Conservation (phyloP, 2,329 filamentous ascomycete species). For the Colletotrichum phormii region DNA sequence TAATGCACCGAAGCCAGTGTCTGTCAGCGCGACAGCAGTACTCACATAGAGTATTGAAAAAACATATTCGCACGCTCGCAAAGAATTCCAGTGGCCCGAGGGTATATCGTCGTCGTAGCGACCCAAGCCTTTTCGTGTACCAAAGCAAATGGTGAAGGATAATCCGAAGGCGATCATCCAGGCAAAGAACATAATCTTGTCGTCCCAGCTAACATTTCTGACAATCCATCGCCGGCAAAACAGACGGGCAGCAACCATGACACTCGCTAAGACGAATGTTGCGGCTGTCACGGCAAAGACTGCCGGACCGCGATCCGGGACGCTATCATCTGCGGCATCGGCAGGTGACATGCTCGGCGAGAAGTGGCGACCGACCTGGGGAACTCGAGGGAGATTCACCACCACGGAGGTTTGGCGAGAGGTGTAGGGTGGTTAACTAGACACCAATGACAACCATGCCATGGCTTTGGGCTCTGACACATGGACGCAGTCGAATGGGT, state of each 20-base stretch:
- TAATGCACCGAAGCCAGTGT: neutral
- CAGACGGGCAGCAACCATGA: constrained; percentile 81
- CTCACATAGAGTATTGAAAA: constrained; percentile 73
- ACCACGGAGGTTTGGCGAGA: constrained; percentile 34
- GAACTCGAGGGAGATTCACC: constrained; percentile 17
- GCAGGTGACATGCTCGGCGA: constrained; percentile 35
- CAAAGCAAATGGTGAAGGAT: constrained; percentile 74
- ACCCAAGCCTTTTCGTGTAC: constrained; percentile 74
- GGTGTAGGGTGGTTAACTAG: constrained; percentile 28
- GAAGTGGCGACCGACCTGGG: constrained; percentile 6
- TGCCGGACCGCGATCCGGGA: constrained; percentile 65
- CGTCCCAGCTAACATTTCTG: constrained; percentile 77
- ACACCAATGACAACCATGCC: constrained; percentile 35
- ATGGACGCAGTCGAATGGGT: constrained; percentile 27
- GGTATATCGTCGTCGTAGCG: constrained; percentile 72
- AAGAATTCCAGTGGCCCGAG: constrained; percentile 55
- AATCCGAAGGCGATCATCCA: constrained; percentile 80
- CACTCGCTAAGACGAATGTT: constrained; percentile 75
- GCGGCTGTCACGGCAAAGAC: constrained; percentile 78
- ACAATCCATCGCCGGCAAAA: constrained; percentile 80
- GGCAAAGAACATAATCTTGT: constrained; percentile 83
- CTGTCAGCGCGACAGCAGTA: constrained; percentile 15
- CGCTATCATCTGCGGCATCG: constrained; percentile 33
- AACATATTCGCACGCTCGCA: constrained; percentile 72
- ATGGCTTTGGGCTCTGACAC: constrained; percentile 34